Evolutionary conservation across 2,329 filamentous ascomycete species (phyloP).

Genomic region (Arachnomyces sp.): DNA sequence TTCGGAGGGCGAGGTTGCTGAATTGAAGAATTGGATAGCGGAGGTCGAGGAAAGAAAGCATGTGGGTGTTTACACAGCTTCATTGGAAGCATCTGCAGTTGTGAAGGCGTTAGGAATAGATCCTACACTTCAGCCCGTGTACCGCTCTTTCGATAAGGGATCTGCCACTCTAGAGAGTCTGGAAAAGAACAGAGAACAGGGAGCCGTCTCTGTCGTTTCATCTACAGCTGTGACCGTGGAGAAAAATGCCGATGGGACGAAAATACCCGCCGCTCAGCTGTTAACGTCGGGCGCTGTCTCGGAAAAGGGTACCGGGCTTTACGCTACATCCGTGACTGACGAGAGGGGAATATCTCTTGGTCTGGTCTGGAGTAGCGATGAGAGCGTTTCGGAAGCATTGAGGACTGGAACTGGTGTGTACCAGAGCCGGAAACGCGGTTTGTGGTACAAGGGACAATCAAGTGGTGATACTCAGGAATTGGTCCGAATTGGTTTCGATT

Average conservation of each 20-base stretch:
- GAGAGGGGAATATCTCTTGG: slow-evolving; percentile 77
- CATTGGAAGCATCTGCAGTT: slow-evolving; percentile 18
- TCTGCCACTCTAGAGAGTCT: slow-evolving; percentile 40
- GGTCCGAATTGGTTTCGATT: slow-evolving; percentile 76
- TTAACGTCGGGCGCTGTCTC: slow-evolving; percentile 68
- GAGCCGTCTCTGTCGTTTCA: slow-evolving; percentile 65
- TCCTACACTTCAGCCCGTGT: slow-evolving; percentile 34
- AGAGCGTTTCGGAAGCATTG: slow-evolving; percentile 80
- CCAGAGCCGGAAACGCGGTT: slow-evolving; percentile 85
- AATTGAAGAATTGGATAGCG: slow-evolving; percentile 33
- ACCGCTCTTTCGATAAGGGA: slow-evolving; percentile 25
- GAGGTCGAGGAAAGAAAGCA: slow-evolving; percentile 29
- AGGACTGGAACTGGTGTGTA: slow-evolving; percentile 79
- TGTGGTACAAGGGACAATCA: slow-evolving; percentile 95
- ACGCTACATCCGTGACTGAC: slow-evolving; percentile 86
- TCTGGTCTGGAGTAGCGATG: slow-evolving; percentile 86
- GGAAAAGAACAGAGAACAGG: slow-evolving; percentile 39
- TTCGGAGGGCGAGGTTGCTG: slow-evolving; percentile 29
- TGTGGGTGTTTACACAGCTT: slow-evolving; percentile 24
- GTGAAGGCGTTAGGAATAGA: slow-evolving; percentile 32
- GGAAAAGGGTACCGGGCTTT: slow-evolving; percentile 73
- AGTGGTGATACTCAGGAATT: slow-evolving; percentile 92
- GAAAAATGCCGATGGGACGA: slow-evolving; percentile 44
- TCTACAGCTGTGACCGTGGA: slow-evolving; percentile 62
- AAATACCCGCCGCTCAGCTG: slow-evolving; percentile 60